phyloP scores from a whole-genome alignment of 139 green algal species.

The Pseudopediastrum boryanum region DNA sequence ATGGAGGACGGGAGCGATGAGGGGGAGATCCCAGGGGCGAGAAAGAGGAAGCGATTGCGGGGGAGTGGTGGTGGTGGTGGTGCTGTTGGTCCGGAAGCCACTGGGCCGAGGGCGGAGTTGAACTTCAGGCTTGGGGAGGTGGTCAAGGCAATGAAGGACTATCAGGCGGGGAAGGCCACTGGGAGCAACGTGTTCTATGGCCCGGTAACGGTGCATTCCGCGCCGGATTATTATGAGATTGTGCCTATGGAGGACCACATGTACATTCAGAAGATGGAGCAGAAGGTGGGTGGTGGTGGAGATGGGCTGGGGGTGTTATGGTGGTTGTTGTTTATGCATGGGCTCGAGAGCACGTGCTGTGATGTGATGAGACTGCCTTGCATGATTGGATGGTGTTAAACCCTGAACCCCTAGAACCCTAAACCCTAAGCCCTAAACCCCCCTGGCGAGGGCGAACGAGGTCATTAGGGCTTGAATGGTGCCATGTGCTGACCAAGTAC shows the following conservation, averaged over 20 bases:
- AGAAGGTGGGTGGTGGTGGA: conserved; percentile 37
- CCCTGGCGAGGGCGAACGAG: neutral
- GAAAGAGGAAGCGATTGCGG: neutral
- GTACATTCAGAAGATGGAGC: conserved; percentile 49
- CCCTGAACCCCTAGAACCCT: neutral
- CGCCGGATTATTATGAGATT: conserved; percentile 59
- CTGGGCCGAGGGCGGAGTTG: neutral
- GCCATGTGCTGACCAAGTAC: no score
- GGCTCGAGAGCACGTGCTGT: neutral
- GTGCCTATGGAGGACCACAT: conserved; percentile 56
- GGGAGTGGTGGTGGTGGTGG: neutral
- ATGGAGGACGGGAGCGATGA: neutral
- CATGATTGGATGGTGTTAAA: neutral
- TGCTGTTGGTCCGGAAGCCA: neutral
- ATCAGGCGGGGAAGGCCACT: neutral
- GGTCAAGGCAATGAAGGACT: conserved; percentile 3
- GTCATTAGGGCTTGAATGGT: no score
- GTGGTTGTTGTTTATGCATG: neutral
- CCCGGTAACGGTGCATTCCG: conserved; percentile 34
- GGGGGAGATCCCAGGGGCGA: neutral
- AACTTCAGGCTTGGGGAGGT: neutral
- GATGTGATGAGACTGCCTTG: neutral
- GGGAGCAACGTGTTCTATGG: conserved; percentile 17
- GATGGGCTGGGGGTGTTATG: neutral
- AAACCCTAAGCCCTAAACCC: neutral